Conservation (phyloP, 805 yeast species). For the Lipomyces chichibuensis region DNA sequence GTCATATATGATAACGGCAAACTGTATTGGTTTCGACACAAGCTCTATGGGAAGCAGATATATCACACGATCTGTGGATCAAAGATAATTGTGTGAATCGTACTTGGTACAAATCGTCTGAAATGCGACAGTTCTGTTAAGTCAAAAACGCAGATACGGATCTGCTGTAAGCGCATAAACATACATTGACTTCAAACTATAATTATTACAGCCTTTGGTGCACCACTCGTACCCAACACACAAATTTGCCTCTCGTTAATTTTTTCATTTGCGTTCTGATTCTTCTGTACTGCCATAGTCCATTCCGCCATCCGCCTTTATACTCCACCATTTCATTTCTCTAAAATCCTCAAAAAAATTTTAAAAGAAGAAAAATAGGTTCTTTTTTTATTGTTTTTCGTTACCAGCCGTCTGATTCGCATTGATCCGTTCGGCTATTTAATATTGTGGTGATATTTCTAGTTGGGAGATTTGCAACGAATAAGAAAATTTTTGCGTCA, state of each 20-base stretch:
- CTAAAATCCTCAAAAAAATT: conserved; percentile 30
- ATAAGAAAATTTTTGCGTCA: conserved; percentile 9
- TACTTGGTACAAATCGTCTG: no score
- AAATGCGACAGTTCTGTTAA: no score
- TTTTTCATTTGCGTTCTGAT: conserved; percentile 5
- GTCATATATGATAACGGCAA: no score
- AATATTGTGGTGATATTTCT: neutral
- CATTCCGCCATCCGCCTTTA: conserved; percentile 1
- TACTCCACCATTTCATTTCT: conserved; percentile 7
- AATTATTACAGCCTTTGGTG: neutral
- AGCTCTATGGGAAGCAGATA: no score
- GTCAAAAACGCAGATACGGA: neutral
- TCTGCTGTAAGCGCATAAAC: neutral
- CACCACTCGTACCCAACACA: conserved; percentile 11
- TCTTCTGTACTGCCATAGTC: conserved; percentile 2
- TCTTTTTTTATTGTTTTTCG: conserved; percentile 11
- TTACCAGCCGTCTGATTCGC: neutral
- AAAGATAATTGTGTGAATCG: no score
- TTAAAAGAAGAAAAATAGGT: conserved; percentile 25
- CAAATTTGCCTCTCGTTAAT: conserved; percentile 14
- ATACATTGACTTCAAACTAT: neutral
- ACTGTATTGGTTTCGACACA: no score
- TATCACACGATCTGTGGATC: no score
- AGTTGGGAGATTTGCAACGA: conserved; percentile 2
- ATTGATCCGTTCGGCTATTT: conserved; percentile 4